phyloP scores from a whole-genome alignment of 1,284 basidiomycete species.

The Ustilago nuda region DNA sequence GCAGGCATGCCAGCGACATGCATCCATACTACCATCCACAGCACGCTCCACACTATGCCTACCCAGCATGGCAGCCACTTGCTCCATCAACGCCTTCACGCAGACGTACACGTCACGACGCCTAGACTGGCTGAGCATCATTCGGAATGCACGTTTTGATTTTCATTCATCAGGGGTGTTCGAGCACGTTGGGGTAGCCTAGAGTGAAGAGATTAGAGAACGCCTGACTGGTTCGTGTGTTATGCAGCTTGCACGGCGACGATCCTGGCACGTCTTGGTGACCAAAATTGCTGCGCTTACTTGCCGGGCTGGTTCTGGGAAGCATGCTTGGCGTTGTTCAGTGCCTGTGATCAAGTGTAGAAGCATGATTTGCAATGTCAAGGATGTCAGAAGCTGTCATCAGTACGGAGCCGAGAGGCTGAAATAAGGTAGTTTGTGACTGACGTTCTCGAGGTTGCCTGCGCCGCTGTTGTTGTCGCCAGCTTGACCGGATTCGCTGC shows the following conservation, averaged over 20 bases:
- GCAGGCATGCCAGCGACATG: slow-evolving; percentile 18
- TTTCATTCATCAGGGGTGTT: background rate
- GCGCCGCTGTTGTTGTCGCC: slow-evolving; percentile 22
- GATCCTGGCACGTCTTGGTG: background rate
- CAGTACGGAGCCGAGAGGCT: background rate
- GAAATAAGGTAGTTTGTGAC: background rate
- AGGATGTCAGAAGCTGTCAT: background rate
- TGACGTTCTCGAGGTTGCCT: slow-evolving; percentile 27
- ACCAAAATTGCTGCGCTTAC: slow-evolving; percentile 6
- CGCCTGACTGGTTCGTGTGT: slow-evolving; percentile 6
- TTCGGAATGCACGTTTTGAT: background rate
- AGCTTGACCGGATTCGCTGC: slow-evolving; percentile 32
- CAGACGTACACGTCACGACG: slow-evolving; percentile 17
- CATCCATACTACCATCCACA: slow-evolving; percentile 21
- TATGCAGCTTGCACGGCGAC: slow-evolving; percentile 5
- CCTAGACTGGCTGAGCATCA: background rate
- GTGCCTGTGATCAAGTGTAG: slow-evolving; percentile 18
- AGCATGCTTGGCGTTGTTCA: slow-evolving; percentile 48
- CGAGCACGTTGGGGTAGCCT: background rate
- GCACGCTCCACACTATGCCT: slow-evolving; percentile 20
- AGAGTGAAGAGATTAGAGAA: background rate
- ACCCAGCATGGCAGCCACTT: slow-evolving; percentile 34
- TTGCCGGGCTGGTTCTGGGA: slow-evolving; percentile 31
- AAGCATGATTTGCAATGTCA: background rate
- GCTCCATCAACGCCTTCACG: slow-evolving; percentile 34